A percentile compares a stretch with the other conserved stretches of the same genome.
phyloP scores from a whole-genome alignment of 805 yeast species.

The Candida sanyiensis region DNA sequence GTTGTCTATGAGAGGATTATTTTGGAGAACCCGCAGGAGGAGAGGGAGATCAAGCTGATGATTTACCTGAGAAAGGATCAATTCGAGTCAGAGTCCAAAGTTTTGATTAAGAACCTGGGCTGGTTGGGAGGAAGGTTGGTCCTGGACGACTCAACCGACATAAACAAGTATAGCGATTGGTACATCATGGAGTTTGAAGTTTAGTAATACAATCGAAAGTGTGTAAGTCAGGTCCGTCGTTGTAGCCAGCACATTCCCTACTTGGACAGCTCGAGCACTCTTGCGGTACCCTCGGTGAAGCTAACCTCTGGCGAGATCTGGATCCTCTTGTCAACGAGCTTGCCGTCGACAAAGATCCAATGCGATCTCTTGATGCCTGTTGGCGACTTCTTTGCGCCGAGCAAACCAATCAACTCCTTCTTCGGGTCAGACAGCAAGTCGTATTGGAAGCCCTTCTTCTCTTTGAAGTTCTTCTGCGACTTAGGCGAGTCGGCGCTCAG shows the following conservation, averaged over 20 bases:
- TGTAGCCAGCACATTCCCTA: not conserved
- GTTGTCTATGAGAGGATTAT: slow-evolving; percentile 12
- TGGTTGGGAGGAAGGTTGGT: slow-evolving; percentile 26
- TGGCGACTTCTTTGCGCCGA: slow-evolving; percentile 83
- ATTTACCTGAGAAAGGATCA: slow-evolving; percentile 19
- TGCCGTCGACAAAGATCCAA: slow-evolving; percentile 81
- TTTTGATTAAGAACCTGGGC: slow-evolving; percentile 22
- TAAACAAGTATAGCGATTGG: slow-evolving; percentile 25
- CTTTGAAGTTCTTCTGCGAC: slow-evolving; percentile 70
- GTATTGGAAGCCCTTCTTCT: slow-evolving; percentile 68
- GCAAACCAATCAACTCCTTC: slow-evolving; percentile 55
- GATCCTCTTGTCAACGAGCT: slow-evolving; percentile 39
- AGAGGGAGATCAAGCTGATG: slow-evolving; percentile 15
- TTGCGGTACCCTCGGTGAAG: slow-evolving; percentile 51
- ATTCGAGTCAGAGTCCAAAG: slow-evolving; percentile 23
- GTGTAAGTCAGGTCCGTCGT: too few relatives aligned
- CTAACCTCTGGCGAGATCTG: slow-evolving; percentile 51
- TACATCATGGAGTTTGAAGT: slow-evolving; percentile 27
- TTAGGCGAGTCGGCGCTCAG: slow-evolving; percentile 76
- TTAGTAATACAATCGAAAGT: slow-evolving; percentile 8
- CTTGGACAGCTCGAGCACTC: slow-evolving; percentile 40
- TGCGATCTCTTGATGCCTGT: slow-evolving; percentile 82
- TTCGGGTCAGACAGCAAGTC: slow-evolving; percentile 73
- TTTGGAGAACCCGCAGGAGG: slow-evolving; percentile 8
- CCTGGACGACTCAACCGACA: slow-evolving; percentile 17